phyloP scores from a whole-genome alignment of 202 grass and related monocot genomes.

The Dendrocalamus latiflorus region DNA sequence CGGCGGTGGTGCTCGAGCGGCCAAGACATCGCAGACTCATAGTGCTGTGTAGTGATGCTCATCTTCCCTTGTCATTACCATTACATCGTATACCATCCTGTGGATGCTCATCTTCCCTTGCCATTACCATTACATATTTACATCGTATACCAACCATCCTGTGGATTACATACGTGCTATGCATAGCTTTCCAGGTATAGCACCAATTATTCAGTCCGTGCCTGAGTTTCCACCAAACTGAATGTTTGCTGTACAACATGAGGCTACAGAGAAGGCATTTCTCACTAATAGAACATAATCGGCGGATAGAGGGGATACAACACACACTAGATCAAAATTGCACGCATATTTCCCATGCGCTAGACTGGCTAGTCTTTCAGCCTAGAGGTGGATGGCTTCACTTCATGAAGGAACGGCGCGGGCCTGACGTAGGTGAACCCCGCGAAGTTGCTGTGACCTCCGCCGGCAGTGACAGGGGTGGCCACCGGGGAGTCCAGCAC shows the following conservation, averaged over 20 bases:
- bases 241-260: not conserved
- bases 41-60: too few species aligned
- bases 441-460: slow-evolving; percentile 36
- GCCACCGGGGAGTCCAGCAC: slow-evolving; percentile 63
- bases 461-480: slow-evolving; percentile 45
- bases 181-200: too few species aligned
- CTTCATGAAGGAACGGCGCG: slow-evolving; percentile 46
- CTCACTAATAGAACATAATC: not conserved
- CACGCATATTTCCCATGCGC: not conserved
- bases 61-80: too few species aligned
- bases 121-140: too few species aligned
- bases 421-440: slow-evolving; percentile 76
- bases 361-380: slow-evolving; percentile 7
- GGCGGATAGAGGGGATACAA: not conserved
- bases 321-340: slow-evolving; percentile 33
- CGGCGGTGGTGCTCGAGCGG: too few species aligned
- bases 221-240: too few species aligned
- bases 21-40: too few species aligned
- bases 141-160: too few species aligned
- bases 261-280: not conserved
- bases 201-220: too few species aligned
- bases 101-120: too few species aligned
- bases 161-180: too few species aligned
- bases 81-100: too few species aligned
- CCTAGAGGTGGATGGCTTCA: slow-evolving; percentile 30